Conservation (phyloP, 2,329 filamentous ascomycete species). For the Clarireedia homoeocarpa region DNA sequence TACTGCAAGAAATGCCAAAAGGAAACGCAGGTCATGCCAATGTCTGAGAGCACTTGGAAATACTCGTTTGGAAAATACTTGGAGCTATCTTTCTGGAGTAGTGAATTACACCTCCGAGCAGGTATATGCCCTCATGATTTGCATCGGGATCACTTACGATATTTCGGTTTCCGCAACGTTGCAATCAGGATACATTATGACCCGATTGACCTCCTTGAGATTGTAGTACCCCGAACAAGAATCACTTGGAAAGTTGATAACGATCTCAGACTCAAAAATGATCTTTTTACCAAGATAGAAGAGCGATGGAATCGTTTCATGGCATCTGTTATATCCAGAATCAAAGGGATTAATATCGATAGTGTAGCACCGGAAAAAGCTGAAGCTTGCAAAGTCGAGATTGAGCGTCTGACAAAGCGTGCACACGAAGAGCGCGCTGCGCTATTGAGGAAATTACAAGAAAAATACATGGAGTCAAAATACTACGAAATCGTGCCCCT, state of each 20-base stretch:
- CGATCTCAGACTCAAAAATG: slow-evolving; percentile 86
- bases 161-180: slow-evolving; percentile 82
- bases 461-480: slow-evolving; percentile 85
- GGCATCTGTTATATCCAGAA: slow-evolving; percentile 70
- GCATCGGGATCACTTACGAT: slow-evolving; percentile 84
- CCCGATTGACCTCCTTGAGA: slow-evolving; percentile 83
- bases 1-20: slow-evolving; percentile 87
- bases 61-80: slow-evolving; percentile 98
- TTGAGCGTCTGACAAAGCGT: slow-evolving; percentile 69
- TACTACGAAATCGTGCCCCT: slow-evolving; percentile 97
- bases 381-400: slow-evolving; percentile 72
- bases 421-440: slow-evolving; percentile 75
- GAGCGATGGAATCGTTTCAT: slow-evolving; percentile 82
- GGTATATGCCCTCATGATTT: slow-evolving; percentile 84
- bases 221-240: slow-evolving; percentile 80
- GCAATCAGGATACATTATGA: slow-evolving; percentile 89
- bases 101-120: slow-evolving; percentile 65
- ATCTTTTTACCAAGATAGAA: slow-evolving; percentile 75
- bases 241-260: slow-evolving; percentile 98
- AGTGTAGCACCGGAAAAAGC: slow-evolving; percentile 82
- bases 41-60: slow-evolving; percentile 94
- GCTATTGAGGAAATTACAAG: slow-evolving; percentile 71
- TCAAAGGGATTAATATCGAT: slow-evolving; percentile 85
- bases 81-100: slow-evolving; percentile 96
- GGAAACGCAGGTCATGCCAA: slow-evolving; percentile 80